Conservation (phyloP, 139 green algal species). For the Dunaliella primolecta region DNA sequence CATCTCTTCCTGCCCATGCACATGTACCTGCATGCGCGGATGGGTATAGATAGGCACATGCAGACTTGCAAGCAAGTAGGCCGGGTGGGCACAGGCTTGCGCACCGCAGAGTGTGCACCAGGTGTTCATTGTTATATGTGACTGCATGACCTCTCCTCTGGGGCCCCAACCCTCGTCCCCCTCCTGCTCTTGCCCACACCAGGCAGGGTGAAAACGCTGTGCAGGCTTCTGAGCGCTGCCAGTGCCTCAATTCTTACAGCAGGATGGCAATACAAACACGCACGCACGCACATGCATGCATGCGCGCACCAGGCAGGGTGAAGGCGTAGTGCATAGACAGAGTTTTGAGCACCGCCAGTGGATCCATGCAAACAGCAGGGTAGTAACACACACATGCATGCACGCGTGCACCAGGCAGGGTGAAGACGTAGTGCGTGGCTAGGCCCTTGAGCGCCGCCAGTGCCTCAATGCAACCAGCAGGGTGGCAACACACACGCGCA, state of each 20-base stretch:
- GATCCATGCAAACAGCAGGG: slow-evolving; percentile 36
- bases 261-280: not conserved
- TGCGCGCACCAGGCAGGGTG: not conserved
- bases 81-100: no score
- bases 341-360: slow-evolving; percentile 40
- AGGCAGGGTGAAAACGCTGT: slow-evolving; percentile 28
- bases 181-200: no score
- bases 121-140: no score
- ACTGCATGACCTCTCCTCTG: no score
- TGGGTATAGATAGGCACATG: no score
- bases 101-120: no score
- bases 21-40: no score
- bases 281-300: not conserved
- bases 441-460: slow-evolving; percentile 43
- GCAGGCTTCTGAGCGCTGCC: slow-evolving; percentile 37
- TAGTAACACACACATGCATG: no score
- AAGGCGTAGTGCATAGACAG: slow-evolving; percentile 37
- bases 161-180: no score
- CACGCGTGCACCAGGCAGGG: not conserved
- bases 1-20: no score
- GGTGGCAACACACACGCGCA: not conserved
- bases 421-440: slow-evolving; percentile 28
- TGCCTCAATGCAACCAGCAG: slow-evolving; percentile 39
- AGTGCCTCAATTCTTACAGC: slow-evolving; percentile 45
- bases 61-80: no score